Evolutionary conservation across 805 yeast species (phyloP).

Genomic region (Lipomyces spencermartinsiae): DNA sequence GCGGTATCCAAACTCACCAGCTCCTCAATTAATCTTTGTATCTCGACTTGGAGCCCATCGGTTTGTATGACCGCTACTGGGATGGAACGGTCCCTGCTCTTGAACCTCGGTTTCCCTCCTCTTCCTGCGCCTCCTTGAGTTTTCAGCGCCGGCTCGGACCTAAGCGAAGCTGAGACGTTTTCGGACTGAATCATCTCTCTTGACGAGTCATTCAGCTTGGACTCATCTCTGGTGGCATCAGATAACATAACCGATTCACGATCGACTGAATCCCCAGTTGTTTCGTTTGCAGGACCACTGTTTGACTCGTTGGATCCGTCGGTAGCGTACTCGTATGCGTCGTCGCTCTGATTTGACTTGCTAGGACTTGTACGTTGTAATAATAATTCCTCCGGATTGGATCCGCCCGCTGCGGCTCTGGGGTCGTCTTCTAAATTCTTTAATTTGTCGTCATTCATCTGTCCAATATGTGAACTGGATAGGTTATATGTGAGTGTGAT

Average conservation of each 20-base stretch:
- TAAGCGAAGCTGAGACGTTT: neutral
- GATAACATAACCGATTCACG: neutral
- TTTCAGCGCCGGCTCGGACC: neutral
- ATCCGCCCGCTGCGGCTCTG: neutral
- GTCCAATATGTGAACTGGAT: neutral
- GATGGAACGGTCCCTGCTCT: constrained; percentile 15
- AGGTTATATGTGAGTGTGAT: too few relatives aligned
- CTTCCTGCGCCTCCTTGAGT: constrained; percentile 25
- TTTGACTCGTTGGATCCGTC: neutral
- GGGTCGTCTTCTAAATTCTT: neutral
- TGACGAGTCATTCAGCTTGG: neutral
- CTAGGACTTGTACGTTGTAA: neutral
- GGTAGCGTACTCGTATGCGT: neutral
- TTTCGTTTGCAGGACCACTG: neutral
- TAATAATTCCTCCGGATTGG: neutral
- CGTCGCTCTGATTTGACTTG: neutral
- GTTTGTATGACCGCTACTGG: constrained; percentile 34
- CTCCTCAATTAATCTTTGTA: constrained; percentile 21
- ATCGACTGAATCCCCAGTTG: neutral
- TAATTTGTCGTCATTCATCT: neutral
- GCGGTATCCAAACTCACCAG: constrained; percentile 15
- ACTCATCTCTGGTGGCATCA: neutral
- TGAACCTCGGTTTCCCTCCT: constrained; percentile 13
- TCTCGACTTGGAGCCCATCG: constrained; percentile 24
- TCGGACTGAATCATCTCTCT: neutral